Base-by-base conservation (phyloP, 2,329 filamentous ascomycete species). In the Taxawa tesnikishii region DNA sequence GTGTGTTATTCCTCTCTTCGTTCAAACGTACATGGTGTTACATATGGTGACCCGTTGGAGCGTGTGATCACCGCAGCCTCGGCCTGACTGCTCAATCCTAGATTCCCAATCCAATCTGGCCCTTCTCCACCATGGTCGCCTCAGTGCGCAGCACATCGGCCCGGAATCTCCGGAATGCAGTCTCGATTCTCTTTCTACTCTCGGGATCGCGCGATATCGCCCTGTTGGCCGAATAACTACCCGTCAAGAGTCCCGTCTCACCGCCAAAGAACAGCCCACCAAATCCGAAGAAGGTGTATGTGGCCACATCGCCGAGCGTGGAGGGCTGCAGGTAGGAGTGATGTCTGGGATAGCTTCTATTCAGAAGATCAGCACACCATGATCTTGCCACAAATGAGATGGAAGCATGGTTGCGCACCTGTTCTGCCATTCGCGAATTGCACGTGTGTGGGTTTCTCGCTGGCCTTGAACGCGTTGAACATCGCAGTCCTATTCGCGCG, bases 241-340 rank as follows among this genome's bases (percentile, higher is more conserved):
- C 75, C 0, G 63, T 65, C 36, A 79, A 40, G 28, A 79, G 54
- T 0, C 76, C 75, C 9, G 65, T 53, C 54, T 81, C 76, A 6
- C 76, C 75, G 6, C 75, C 75, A 5, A 81, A 40, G 38, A 81
- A 73, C 4, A 79, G 48, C 0, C 75, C 75, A 10, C 73, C 75
- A 0, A 68, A 47, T 0, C 67, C 66, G 28, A 79, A 74, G 46
- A 80, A 68, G 38, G 69, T 67, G 45, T 75, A 79, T 0, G 76
- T 71, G 3, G 71, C 68, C 16, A 73, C 48, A 40, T 81, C 76
- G 10, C 74, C 74, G 29, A 69, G 46, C 1, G 59, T 59, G 2
- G 68, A 70, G 0, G 75, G 76, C 27, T 67, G 63, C 25, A 80
- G 42, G 23, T 72, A 45, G 0, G 63, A 62, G 0, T 69, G 21